Percentiles rank a stretch among this genome's conserved stretches.
Conservation (phyloP, 2,329 filamentous ascomycete genomes). For the Fusarium xylarioides region DNA sequence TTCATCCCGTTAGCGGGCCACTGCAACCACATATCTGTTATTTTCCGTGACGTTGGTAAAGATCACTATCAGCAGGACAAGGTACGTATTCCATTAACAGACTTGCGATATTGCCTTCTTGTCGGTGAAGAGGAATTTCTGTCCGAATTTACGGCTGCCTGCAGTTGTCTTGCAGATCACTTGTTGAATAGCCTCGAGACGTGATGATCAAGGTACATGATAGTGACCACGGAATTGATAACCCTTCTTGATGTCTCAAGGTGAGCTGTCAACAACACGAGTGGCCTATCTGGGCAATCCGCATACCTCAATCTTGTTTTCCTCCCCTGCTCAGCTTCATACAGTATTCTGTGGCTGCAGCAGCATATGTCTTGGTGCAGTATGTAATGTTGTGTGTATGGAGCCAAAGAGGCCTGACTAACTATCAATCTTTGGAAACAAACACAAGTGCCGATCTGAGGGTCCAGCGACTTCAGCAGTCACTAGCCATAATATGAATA, state of each 20-base stretch:
- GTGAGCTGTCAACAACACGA: constrained; percentile 4
- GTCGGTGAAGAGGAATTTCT: constrained; percentile 23
- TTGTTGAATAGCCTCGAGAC: constrained; percentile 9
- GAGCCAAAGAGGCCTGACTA: background rate
- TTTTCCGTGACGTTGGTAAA: constrained; percentile 9
- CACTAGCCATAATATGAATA: background rate
- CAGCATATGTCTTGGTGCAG: background rate
- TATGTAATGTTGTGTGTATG: background rate
- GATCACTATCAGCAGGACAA: constrained; percentile 1
- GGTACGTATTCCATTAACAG: background rate
- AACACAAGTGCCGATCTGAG: constrained; percentile 9
- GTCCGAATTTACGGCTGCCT: constrained; percentile 12
- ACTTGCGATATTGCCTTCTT: constrained; percentile 17
- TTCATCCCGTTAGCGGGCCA: constrained; percentile 25
- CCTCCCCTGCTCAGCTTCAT: constrained; percentile 9
- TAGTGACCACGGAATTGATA: constrained; percentile 7
- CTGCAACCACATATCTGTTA: constrained; percentile 17
- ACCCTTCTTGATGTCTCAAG: background rate
- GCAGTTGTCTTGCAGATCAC: background rate
- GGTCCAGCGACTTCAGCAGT: constrained; percentile 7
- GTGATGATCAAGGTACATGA: constrained; percentile 17
- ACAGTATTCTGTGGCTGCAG: background rate
- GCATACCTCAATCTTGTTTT: background rate
- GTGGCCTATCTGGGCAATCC: background rate
- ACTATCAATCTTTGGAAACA: background rate